Conservation (phyloP, 2,329 filamentous ascomycete species). For the Dactylellina haptotyla region DNA sequence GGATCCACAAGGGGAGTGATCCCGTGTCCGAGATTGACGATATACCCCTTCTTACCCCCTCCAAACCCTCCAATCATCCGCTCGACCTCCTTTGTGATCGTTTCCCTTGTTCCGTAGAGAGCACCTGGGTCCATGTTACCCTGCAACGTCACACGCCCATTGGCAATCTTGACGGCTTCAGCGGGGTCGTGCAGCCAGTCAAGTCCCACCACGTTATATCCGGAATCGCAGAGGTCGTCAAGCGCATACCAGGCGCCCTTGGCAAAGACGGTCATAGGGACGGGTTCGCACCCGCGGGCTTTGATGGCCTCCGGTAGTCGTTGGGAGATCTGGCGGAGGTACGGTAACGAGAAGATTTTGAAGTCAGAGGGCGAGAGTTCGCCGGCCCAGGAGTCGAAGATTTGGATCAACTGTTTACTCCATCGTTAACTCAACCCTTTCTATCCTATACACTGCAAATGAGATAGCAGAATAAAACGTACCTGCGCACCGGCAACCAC, state of each 20-base stretch:
- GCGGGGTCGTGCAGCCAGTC: slow-evolving; percentile 94
- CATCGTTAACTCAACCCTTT: neutral
- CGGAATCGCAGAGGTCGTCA: slow-evolving; percentile 83
- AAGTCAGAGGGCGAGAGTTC: slow-evolving; percentile 88
- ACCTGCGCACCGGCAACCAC: slow-evolving; percentile 92
- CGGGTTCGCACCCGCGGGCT: slow-evolving; percentile 78
- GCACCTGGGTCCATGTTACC: slow-evolving; percentile 96
- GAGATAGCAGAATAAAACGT: slow-evolving; percentile 54
- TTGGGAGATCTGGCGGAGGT: slow-evolving; percentile 82
- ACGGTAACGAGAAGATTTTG: slow-evolving; percentile 84
- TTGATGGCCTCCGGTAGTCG: slow-evolving; percentile 78
- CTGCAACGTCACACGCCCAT: slow-evolving; percentile 82
- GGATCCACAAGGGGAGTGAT: slow-evolving; percentile 96
- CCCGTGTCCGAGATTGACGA: slow-evolving; percentile 96
- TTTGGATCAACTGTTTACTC: slow-evolving; percentile 77
- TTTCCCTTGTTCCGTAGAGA: slow-evolving; percentile 82
- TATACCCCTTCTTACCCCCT: slow-evolving; percentile 89
- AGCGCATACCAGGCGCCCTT: slow-evolving; percentile 98
- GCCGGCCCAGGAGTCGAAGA: slow-evolving; percentile 98
- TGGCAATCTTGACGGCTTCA: slow-evolving; percentile 81
- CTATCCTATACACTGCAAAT: too few species aligned
- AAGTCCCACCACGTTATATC: slow-evolving; percentile 91
- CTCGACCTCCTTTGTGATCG: slow-evolving; percentile 83
- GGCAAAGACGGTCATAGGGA: slow-evolving; percentile 97
- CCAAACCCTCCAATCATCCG: slow-evolving; percentile 88